Evolutionary conservation across 2,329 filamentous ascomycete species (phyloP), one percentile per base, ranked within the genome.

Genomic region (Fusarium pseudograminearum): DNA sequence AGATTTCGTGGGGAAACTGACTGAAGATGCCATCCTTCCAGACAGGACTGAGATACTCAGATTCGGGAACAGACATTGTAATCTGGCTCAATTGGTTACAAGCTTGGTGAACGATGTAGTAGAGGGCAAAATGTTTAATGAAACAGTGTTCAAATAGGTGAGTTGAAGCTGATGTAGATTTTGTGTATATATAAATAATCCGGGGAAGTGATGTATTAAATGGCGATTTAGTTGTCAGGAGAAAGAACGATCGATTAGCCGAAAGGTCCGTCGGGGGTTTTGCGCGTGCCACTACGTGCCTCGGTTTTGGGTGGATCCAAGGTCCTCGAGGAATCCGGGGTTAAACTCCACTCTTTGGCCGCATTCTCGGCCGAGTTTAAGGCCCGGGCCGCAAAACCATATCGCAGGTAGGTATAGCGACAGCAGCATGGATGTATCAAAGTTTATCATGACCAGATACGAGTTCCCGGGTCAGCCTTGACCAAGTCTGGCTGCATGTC

Each of bases 11-110:
- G 30, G 4, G 28, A 14, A 12, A 69, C 85, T 71, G 80, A 96
- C 93, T 87, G 78, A 98, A 97, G 69, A 98, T 91, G 69, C 91
- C 93, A 80, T 97, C 91, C 73, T 86, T 90, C 94, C 94, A 98
- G 73, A 94, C 89, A 62, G 89, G 86, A 80, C 93, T 97, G 71
- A 98, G 78, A 76, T 94, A 97, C 65, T 92, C 86, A 54, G 89
- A 90, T 73, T 89, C 90, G 10, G 91, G 86, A 52, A 93, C 79
- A 33, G 91, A 81, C 92, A 94, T 94, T 45, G 41, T 26, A 26
- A 55, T 42, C 28, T 28, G 42, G 12, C n/a, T 30, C 14, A n/a
- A 40, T 34, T 47, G 26, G 34, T 4, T 33, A 66, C 50, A 26
- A 16, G 14, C n/a, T n/a, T 40, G 22, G 11, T 40, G 10, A 28